phyloP scores from a whole-genome alignment of 148 eudicot species.

The Hydrangea macrophylla region DNA sequence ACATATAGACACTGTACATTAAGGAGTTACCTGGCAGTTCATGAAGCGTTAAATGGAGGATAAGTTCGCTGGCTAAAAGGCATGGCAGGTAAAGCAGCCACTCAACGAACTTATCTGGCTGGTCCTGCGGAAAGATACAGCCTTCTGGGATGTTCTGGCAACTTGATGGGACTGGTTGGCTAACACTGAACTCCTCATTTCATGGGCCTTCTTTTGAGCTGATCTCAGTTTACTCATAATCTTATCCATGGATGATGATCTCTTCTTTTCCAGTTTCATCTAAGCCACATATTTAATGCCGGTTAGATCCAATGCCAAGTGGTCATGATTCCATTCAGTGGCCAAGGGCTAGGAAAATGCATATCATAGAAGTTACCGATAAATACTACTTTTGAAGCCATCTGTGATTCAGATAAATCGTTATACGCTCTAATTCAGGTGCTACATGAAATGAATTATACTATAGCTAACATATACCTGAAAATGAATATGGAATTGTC shows the following conservation, averaged over 20 bases:
- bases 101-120: constrained; percentile 72
- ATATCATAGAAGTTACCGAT: background rate
- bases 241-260: constrained; percentile 93
- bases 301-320: constrained; percentile 7
- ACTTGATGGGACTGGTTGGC: constrained; percentile 43
- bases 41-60: background rate
- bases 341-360: background rate
- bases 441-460: no score
- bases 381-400: background rate
- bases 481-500: background rate
- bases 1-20: background rate
- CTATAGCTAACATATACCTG: background rate
- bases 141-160: constrained; percentile 38
- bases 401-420: background rate
- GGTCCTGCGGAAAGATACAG: constrained; percentile 45
- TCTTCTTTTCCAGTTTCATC: constrained; percentile 96
- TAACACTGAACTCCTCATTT: constrained; percentile 62
- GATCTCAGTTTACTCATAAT: constrained; percentile 84
- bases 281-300: constrained; percentile 28
- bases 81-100: constrained; percentile 93
- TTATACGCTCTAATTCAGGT: no score
- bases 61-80: constrained; percentile 34
- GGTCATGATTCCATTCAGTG: background rate
- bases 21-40: constrained; percentile 15
- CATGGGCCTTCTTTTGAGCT: constrained; percentile 90